These are phyloP conservation scores for Salix suchowensis DNA, from an alignment of 345 rosid genomes.

Conservation along the genomic window DNA sequence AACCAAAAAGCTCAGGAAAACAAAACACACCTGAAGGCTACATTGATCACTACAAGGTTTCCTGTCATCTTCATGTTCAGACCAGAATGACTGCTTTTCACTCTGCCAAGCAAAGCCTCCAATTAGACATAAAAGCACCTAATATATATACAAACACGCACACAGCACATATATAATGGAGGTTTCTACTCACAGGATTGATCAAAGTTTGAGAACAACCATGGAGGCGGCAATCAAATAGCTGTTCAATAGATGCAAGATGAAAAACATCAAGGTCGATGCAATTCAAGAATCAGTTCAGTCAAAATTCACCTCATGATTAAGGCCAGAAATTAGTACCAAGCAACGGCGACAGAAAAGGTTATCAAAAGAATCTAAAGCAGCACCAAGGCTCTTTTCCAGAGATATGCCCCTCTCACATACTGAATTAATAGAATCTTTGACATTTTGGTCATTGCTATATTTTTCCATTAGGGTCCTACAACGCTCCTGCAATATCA, in stretches of 20 bases:
- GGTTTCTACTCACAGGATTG: constrained; percentile 59
- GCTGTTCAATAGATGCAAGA: constrained; percentile 44
- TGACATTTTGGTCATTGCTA: constrained; percentile 33
- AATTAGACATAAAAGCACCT: constrained; percentile 22
- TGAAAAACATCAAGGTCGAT: constrained; percentile 19
- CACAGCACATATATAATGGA: not conserved
- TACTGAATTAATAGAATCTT: constrained; percentile 41
- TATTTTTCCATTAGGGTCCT: constrained; percentile 54
- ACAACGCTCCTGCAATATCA: constrained; percentile 67
- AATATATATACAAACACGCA: not conserved
- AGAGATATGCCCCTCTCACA: constrained; percentile 53
- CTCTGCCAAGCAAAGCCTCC: constrained; percentile 50
- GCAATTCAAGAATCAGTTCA: constrained; percentile 10
- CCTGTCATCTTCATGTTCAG: constrained; percentile 77
- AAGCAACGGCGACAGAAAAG: constrained; percentile 97
- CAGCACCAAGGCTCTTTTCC: constrained; percentile 78
- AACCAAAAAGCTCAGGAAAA: not conserved
- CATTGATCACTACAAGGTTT: constrained; percentile 87
- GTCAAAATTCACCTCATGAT: not conserved
- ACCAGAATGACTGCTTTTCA: constrained; percentile 76
- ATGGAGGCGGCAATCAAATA: constrained; percentile 97
- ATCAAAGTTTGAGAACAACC: constrained; percentile 91
- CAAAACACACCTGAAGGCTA: constrained; percentile 55
- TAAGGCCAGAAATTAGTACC: constrained; percentile 41
- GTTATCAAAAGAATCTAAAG: constrained; percentile 97